phyloP scores from a whole-genome alignment of 306 rosid genomes.

The Cucumis hystrix region DNA sequence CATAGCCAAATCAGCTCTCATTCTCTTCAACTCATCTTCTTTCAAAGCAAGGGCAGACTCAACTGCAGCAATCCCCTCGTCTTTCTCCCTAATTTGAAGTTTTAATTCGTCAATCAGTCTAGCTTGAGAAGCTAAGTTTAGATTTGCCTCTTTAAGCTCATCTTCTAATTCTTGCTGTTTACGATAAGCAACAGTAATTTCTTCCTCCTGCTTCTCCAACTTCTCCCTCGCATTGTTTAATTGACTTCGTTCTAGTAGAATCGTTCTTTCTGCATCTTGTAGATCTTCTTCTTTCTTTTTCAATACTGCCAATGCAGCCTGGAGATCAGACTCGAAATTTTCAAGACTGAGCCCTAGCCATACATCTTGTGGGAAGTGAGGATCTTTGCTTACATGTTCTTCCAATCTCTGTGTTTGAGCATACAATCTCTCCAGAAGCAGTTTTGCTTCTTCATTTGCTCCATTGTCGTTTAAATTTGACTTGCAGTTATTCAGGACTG shows the following conservation, averaged over 20 bases:
- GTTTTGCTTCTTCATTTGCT: conserved; percentile 56
- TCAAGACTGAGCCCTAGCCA: conserved; percentile 42
- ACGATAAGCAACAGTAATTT: conserved; percentile 37
- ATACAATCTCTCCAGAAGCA: conserved; percentile 73
- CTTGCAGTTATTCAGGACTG: conserved; percentile 31
- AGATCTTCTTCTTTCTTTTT: conserved; percentile 71
- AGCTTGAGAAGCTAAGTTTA: conserved; percentile 50
- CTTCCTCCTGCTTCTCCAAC: conserved; percentile 58
- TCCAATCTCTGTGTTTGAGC: conserved; percentile 70
- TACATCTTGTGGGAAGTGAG: conserved; percentile 22
- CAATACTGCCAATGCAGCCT: conserved; percentile 44
- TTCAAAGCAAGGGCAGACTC: conserved; percentile 28
- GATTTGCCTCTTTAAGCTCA: conserved; percentile 53
- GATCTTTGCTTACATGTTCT: conserved; percentile 30
- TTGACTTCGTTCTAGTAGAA: conserved; percentile 41
- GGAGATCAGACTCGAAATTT: conserved; percentile 55
- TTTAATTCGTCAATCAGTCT: conserved; percentile 45
- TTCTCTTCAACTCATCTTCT: conserved; percentile 52
- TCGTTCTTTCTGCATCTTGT: conserved; percentile 51
- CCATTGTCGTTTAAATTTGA: conserved; percentile 36
- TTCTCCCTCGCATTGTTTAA: conserved; percentile 52
- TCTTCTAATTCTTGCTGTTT: conserved; percentile 42
- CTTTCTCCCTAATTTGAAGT: conserved; percentile 44
- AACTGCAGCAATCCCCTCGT: conserved; percentile 26
- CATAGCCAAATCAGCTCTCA: conserved; percentile 37